These are phyloP conservation scores for Alliaria petiolata DNA, from an alignment of 345 rosid genomes.

Conservation along the genomic window DNA sequence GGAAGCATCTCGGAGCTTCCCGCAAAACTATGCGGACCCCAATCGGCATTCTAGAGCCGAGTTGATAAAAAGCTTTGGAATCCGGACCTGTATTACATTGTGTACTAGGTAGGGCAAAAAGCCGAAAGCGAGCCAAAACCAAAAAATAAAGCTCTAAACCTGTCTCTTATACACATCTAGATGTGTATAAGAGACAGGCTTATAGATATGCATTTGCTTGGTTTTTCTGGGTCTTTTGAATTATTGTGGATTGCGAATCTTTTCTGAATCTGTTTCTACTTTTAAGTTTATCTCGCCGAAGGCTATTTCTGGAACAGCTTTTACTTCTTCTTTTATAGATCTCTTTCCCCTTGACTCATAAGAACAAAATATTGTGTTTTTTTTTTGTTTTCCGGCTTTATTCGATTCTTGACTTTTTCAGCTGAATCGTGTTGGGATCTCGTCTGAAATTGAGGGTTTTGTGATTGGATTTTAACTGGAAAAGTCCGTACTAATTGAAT, in stretches of 20 bases:
- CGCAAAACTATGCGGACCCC: slow-evolving; percentile 33
- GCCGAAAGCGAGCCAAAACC: slow-evolving; percentile 35
- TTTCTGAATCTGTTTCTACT: slow-evolving; percentile 21
- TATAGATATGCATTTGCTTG: slow-evolving; percentile 4
- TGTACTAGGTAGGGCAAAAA: background rate
- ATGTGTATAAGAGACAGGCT: too few relatives aligned
- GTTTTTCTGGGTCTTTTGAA: background rate
- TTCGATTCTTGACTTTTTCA: slow-evolving; percentile 6
- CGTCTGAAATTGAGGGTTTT: background rate
- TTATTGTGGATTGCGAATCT: slow-evolving; percentile 4
- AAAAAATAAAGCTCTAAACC: too few relatives aligned
- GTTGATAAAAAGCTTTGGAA: slow-evolving; percentile 7
- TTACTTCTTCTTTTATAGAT: slow-evolving; percentile 7
- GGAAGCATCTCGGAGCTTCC: slow-evolving; percentile 29
- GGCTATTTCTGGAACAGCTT: slow-evolving; percentile 13
- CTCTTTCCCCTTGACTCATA: slow-evolving; percentile 22
- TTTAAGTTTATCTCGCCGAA: background rate
- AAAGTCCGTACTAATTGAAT: background rate
- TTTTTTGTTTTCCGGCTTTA: background rate
- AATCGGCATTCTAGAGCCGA: slow-evolving; percentile 11
- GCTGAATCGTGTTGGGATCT: slow-evolving; percentile 12
- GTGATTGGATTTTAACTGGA: background rate
- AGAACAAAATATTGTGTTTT: background rate
- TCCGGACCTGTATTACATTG: slow-evolving; percentile 36
- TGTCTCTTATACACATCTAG: too few relatives aligned